phyloP scores from a whole-genome alignment of 2,329 filamentous ascomycete genomes.

The Fusarium brevicatenulatum region DNA sequence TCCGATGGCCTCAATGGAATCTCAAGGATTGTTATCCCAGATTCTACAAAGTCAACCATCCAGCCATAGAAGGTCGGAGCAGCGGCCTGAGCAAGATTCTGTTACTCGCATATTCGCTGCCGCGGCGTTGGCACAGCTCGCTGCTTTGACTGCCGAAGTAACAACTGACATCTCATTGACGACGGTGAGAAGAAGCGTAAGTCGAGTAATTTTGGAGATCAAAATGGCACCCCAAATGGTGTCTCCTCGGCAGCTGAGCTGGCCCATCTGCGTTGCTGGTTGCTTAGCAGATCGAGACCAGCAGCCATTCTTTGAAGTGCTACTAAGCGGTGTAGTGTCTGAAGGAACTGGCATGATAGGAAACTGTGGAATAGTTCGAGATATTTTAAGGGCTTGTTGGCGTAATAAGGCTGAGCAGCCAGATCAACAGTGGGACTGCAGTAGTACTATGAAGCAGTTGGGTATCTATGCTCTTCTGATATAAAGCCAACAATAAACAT shows the following conservation, averaged over 20 bases:
- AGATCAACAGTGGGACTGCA: background rate
- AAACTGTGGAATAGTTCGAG: background rate
- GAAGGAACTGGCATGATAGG: background rate
- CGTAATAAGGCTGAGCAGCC: accelerated
- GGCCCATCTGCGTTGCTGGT: background rate
- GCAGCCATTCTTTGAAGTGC: background rate
- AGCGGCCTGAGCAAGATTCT: background rate
- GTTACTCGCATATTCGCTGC: conserved; percentile 4
- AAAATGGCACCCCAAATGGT: background rate
- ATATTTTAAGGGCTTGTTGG: background rate
- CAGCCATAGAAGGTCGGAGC: too few relatives aligned
- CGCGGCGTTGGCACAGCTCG: background rate
- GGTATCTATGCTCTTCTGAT: background rate
- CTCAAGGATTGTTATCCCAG: accelerated
- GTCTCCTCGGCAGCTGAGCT: background rate
- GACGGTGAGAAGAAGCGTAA: background rate
- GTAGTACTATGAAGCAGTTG: background rate
- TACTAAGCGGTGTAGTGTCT: accelerated
- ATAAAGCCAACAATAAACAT: background rate
- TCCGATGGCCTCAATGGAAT: background rate
- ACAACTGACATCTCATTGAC: accelerated
- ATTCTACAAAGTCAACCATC: too few relatives aligned
- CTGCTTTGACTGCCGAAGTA: background rate
- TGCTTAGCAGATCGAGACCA: background rate
- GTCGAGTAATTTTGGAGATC: background rate